Evolutionary conservation across 495 filamentous ascomycete species (phyloP).

Genomic region (Bacidia gigantensis): DNA sequence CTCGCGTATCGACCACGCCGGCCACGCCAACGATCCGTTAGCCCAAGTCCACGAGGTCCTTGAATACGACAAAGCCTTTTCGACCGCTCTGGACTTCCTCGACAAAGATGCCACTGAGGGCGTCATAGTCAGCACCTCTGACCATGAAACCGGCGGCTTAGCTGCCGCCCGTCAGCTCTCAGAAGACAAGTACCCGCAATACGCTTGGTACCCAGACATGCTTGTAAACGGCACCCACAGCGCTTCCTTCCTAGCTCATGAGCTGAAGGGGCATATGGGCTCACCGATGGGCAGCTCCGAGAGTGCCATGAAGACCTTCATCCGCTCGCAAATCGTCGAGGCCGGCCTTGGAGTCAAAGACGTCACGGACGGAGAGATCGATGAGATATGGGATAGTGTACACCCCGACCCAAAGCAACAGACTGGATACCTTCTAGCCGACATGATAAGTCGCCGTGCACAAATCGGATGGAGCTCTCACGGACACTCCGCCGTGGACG

Average conservation of each 20-base stretch:
- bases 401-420: constrained; percentile 29
- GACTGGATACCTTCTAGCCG: constrained; percentile 51
- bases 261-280: constrained; percentile 44
- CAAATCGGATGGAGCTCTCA: constrained; percentile 89
- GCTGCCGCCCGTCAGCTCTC: constrained; percentile 59
- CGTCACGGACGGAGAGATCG: constrained; percentile 55
- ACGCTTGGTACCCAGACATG: constrained; percentile 74
- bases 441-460: constrained; percentile 73
- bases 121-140: constrained; percentile 75
- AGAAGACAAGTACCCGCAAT: constrained; percentile 51
- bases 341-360: constrained; percentile 64
- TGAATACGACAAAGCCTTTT: constrained; percentile 78
- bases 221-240: constrained; percentile 73
- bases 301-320: constrained; percentile 39
- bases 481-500: constrained; percentile 73
- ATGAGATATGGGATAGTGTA: constrained; percentile 33
- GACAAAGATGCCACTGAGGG: constrained; percentile 57
- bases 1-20: constrained; percentile 89
- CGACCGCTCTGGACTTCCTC: constrained; percentile 70
- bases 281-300: constrained; percentile 16
- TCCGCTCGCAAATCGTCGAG: constrained; percentile 45
- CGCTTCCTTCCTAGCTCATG: constrained; percentile 48
- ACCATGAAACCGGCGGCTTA: constrained; percentile 91
- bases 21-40: constrained; percentile 86
- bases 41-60: constrained; percentile 92